Base-by-base conservation (phyloP, 768 basidiomycete species). In the Suillus plorans region DNA sequence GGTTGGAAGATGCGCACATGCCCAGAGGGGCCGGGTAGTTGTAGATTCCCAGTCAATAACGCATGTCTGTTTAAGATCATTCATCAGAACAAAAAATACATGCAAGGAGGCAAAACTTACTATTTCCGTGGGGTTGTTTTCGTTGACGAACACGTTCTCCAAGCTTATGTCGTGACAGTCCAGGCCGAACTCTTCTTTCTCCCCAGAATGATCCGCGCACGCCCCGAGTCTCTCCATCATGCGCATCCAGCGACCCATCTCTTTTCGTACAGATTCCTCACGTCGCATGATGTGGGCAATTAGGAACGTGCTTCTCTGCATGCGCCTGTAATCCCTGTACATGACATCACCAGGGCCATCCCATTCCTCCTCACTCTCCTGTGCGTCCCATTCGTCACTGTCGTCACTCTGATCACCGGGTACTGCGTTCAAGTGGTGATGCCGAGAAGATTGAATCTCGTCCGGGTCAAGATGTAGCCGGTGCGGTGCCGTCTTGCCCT, bases 31-130 rank as follows among this genome's bases (percentile, higher is more conserved):
- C 16, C 93, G 84, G 10, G 88, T 92, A 13, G 91, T 92, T n/a
- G 92, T 94, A 18, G 92, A 91, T 73, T 95, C 92, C 92, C 91
- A 94, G 69, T 95, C 93, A 49, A 95, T 94, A 64, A 95, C 85
- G 70, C 91, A 91, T 1, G 91, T 91, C 93, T 95, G 70, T 12
- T 62, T 3, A 45, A 39, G 16, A 67, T 50, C 14, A 63, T 53
- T 58, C 57, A 65, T 63, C n/a, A 62, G 66, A 64, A 69, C 53
- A 56, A 44, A 62, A 66, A 49, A 36, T 49, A 53, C 44, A 47
- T 9, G 5, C 59, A 1, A 28, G 44, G n/a, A 50, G 58, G 39
- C 61, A 56, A 58, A 60, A 25, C 92, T 70, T 69, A 94, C 92
- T 53, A 94, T 90, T 67, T 82, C 86, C 0, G 89, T 84, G 63